A percentile compares a stretch with the other conserved stretches of the same genome.
Conservation (phyloP, 2,329 filamentous ascomycete species). For the Zymoseptoria passerinii region DNA sequence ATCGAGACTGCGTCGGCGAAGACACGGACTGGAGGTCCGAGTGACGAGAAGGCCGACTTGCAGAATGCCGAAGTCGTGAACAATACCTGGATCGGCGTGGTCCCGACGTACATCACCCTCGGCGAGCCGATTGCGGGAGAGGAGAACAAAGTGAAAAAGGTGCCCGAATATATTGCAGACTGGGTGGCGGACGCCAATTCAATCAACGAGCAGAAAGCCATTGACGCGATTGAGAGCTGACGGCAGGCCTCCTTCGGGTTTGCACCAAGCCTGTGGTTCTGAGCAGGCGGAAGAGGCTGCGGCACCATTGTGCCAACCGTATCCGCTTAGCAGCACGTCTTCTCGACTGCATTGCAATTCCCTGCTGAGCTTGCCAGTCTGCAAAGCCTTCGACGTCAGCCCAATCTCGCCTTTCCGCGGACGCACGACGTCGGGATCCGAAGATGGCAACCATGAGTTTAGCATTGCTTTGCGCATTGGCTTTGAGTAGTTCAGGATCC, state of each 20-base stretch:
- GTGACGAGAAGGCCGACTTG: constrained; percentile 51
- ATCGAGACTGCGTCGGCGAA: constrained; percentile 69
- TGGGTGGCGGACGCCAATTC: constrained; percentile 45
- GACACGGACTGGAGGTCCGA: constrained; percentile 56
- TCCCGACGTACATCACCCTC: constrained; percentile 55
- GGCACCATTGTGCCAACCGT: constrained; percentile 8
- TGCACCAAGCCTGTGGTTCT: neutral
- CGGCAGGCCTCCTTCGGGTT: neutral
- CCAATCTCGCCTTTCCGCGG: constrained; percentile 7
- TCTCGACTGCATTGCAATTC: neutral
- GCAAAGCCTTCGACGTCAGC: constrained; percentile 21
- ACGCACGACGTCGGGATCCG: constrained; percentile 7
- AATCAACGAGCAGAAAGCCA: constrained; percentile 28
- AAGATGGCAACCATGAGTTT: constrained; percentile 19
- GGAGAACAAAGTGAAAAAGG: constrained; percentile 49
- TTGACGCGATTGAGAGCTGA: constrained; percentile 26
- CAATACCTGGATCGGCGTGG: constrained; percentile 52
- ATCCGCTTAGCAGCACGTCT: neutral
- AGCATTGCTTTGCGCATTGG: constrained; percentile 7
- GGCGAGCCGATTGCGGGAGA: constrained; percentile 55
- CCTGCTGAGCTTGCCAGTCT: neutral
- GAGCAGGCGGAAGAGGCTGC: constrained; percentile 13
- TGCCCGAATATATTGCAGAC: constrained; percentile 55
- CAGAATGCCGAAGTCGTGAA: constrained; percentile 41
- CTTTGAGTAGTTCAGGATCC: constrained; percentile 8